Evolutionary conservation across 352 stramenopile species (phyloP).

Genomic region (Globisporangium parvum): DNA sequence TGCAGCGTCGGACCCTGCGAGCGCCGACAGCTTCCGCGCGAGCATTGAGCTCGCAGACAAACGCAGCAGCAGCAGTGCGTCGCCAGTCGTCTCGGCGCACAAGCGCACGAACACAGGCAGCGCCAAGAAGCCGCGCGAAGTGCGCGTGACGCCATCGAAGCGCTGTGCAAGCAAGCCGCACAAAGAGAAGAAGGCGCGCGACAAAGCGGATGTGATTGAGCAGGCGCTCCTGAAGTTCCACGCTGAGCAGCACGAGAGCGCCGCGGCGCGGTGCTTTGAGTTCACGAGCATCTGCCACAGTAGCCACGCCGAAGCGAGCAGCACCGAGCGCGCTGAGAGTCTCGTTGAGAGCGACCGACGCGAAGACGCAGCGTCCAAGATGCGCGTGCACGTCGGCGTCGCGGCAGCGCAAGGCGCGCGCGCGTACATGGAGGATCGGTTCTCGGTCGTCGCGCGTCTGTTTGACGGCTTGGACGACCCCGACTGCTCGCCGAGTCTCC

Average conservation of each 20-base stretch:
- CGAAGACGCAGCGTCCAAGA: slow-evolving; percentile 13
- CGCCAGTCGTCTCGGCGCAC: background rate
- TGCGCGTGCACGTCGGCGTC: slow-evolving; percentile 46
- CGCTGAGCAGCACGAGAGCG: slow-evolving; percentile 13
- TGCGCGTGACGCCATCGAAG: slow-evolving; percentile 37
- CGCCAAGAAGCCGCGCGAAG: slow-evolving; percentile 17
- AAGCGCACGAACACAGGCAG: slow-evolving; percentile 16
- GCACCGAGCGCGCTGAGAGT: slow-evolving; percentile 4
- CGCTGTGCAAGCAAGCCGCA: slow-evolving; percentile 38
- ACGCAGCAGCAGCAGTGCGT: slow-evolving; percentile 1
- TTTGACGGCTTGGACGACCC: slow-evolving; percentile 38
- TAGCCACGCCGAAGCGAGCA: slow-evolving; percentile 2
- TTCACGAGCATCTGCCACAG: slow-evolving; percentile 43
- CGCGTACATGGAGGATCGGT: slow-evolving; percentile 79
- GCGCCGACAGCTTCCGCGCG: slow-evolving; percentile 14
- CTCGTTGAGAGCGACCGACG: slow-evolving; percentile 11
- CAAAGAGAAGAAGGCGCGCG: slow-evolving; percentile 49
- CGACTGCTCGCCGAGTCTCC: slow-evolving; percentile 38
- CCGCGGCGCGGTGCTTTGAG: slow-evolving; percentile 30
- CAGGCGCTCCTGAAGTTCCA: slow-evolving; percentile 51
- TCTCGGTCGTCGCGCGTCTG: slow-evolving; percentile 54
- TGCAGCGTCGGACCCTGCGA: slow-evolving; percentile 13
- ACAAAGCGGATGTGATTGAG: slow-evolving; percentile 57
- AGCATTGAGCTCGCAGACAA: slow-evolving; percentile 16
- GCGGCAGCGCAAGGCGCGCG: slow-evolving; percentile 54